Conservation (phyloP, 179 eudicot genomes). For the Heliamphora pulchella region DNA sequence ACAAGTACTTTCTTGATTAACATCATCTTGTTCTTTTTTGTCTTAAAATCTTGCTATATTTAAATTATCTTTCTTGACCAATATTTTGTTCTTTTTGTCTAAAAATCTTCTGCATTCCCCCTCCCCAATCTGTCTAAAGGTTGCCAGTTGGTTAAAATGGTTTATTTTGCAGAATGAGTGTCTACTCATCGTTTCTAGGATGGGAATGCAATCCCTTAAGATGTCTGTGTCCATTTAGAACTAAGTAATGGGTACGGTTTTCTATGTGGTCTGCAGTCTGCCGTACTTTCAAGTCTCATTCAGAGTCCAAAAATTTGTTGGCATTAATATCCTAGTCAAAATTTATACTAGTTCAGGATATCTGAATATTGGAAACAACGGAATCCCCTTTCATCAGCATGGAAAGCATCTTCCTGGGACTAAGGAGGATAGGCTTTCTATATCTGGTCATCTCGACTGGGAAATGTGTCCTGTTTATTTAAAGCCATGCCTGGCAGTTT, state of each 20-base stretch:
- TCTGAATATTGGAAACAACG: background rate
- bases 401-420: background rate
- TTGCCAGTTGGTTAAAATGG: background rate
- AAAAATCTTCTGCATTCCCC: too few species aligned
- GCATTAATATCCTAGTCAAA: background rate
- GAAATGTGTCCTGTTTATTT: background rate
- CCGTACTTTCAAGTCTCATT: background rate
- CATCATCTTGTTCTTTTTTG: background rate
- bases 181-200: background rate
- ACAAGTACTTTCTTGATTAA: constrained; percentile 46
- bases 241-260: background rate
- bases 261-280: background rate
- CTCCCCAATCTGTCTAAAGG: background rate
- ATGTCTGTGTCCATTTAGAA: background rate
- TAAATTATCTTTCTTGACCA: background rate
- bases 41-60: background rate
- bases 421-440: background rate
- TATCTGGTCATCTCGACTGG: background rate
- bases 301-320: background rate
- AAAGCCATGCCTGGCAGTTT: background rate
- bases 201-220: constrained; percentile 1
- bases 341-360: background rate
- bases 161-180: background rate
- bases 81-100: too few species aligned
- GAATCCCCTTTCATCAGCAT: background rate